phyloP scores from a whole-genome alignment of 192 early-diverging fungal genomes.

The Linnemannia zychae region DNA sequence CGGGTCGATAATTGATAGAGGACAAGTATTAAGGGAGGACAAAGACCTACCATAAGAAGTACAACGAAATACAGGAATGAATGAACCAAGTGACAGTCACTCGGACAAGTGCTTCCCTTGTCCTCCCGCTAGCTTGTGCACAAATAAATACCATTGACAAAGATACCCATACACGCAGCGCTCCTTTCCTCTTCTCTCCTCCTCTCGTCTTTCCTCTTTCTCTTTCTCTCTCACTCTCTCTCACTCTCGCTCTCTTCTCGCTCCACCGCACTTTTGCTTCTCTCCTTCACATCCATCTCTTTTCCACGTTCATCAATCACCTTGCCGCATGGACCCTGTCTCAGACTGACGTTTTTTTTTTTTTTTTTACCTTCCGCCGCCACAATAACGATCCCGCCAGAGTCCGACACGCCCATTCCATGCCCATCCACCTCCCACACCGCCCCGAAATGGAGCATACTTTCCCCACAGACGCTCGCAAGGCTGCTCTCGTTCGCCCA shows the following conservation, averaged over 20 bases:
- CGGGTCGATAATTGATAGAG: background rate
- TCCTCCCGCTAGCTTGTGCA: background rate
- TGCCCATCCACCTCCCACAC: conserved; percentile 1
- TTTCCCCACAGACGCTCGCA: background rate
- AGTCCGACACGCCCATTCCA: background rate
- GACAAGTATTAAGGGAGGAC: background rate
- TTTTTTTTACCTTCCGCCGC: background rate
- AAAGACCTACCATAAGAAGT: background rate
- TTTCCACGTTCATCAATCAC: background rate
- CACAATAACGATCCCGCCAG: background rate
- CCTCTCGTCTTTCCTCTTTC: too few species aligned
- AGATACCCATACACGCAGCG: too few species aligned
- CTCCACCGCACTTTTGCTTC: background rate
- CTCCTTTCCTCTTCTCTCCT: background rate
- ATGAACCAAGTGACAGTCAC: background rate
- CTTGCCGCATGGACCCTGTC: background rate
- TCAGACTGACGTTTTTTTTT: background rate
- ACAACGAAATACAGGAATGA: background rate
- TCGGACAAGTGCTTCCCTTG: background rate
- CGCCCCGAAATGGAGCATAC: background rate
- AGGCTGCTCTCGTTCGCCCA: background rate
- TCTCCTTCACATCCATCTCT: background rate
- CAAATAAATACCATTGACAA: too few species aligned
- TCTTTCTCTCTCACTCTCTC: background rate
- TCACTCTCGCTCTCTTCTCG: background rate